Conservation (phyloP, 140 eudicot species). For the Erigeron philadelphicus region DNA sequence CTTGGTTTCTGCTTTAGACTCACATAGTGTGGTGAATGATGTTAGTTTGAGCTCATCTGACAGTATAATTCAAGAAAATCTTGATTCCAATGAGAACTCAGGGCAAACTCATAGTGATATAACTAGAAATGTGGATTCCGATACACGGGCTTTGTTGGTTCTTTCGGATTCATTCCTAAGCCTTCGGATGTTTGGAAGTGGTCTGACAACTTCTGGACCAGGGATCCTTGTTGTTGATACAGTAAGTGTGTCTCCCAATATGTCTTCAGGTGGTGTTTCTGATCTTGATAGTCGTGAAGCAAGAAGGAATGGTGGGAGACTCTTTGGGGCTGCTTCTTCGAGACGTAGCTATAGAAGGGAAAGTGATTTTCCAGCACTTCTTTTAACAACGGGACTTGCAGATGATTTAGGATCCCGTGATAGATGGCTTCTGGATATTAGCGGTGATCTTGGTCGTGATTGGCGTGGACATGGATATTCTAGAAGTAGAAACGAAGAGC, state of each 20-base stretch:
- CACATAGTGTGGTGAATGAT: conserved; percentile 22
- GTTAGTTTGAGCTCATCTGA: conserved; percentile 17
- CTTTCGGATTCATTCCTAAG: conserved; percentile 43
- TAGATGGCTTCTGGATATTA: conserved; percentile 54
- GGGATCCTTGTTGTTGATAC: conserved; percentile 26
- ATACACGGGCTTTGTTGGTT: conserved; percentile 33
- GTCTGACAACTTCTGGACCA: conserved; percentile 41
- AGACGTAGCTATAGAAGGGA: conserved; percentile 56
- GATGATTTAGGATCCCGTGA: conserved; percentile 58
- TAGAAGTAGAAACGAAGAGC: conserved; percentile 36
- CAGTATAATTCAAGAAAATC: conserved; percentile 21
- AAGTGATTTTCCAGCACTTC: conserved; percentile 43
- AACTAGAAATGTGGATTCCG: conserved; percentile 25
- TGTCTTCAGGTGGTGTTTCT: conserved; percentile 34
- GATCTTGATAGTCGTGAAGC: conserved; percentile 42
- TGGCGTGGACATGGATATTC: background rate
- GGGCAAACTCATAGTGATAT: conserved; percentile 36
- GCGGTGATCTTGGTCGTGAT: conserved; percentile 8
- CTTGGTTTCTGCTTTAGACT: conserved; percentile 24
- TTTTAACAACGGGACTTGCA: conserved; percentile 36
- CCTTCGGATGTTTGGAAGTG: conserved; percentile 40
- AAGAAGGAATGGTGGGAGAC: conserved; percentile 52
- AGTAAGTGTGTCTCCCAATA: conserved; percentile 28
- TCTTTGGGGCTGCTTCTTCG: conserved; percentile 56
- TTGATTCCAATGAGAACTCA: conserved; percentile 25